A percentile compares a stretch with the other conserved stretches of the same genome.
phyloP scores from a whole-genome alignment of 352 stramenopile genomes.

The Phytophthora idaei region DNA sequence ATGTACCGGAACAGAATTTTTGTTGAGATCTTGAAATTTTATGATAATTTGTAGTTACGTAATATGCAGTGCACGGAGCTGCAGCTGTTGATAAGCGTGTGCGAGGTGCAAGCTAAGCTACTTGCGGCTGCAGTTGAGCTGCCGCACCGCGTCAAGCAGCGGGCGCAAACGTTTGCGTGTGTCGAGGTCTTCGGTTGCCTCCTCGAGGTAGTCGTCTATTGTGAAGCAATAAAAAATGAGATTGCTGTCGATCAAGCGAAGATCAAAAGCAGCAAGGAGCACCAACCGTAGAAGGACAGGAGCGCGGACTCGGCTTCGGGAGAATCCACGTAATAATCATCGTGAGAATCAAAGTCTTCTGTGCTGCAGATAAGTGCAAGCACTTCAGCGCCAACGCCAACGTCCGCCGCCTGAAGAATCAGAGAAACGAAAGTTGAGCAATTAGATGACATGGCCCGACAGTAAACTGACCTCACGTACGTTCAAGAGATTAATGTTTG shows the following conservation, averaged over 20 bases:
- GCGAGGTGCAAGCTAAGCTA: slow-evolving; percentile 6
- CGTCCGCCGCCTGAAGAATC: slow-evolving; percentile 42
- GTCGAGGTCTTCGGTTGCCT: slow-evolving; percentile 62
- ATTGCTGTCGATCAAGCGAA: neutral
- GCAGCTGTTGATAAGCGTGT: neutral
- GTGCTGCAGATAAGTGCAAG: slow-evolving; percentile 59
- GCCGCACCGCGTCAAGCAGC: slow-evolving; percentile 65
- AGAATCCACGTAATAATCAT: slow-evolving; percentile 57
- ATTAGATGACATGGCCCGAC: neutral
- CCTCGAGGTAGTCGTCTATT: slow-evolving; percentile 75
- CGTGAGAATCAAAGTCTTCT: slow-evolving; percentile 35
- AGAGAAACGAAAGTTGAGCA: neutral
- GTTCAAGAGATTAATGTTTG: slow-evolving; percentile 54
- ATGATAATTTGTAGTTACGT: neutral
- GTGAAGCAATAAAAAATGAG: neutral
- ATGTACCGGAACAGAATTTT: too few relatives aligned
- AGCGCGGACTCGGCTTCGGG: slow-evolving; percentile 61
- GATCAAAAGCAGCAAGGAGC: neutral
- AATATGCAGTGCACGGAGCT: too few relatives aligned
- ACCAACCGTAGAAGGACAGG: slow-evolving; percentile 57
- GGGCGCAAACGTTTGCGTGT: slow-evolving; percentile 76
- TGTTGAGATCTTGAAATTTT: neutral
- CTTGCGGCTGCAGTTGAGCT: slow-evolving; percentile 38
- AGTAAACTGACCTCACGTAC: slow-evolving; percentile 32
- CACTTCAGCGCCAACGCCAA: slow-evolving; percentile 65